These are phyloP conservation scores for Bolboschoenoplectus hybrid DNA, from an alignment of 202 grass and related monocot species.

Conservation along the genomic window DNA sequence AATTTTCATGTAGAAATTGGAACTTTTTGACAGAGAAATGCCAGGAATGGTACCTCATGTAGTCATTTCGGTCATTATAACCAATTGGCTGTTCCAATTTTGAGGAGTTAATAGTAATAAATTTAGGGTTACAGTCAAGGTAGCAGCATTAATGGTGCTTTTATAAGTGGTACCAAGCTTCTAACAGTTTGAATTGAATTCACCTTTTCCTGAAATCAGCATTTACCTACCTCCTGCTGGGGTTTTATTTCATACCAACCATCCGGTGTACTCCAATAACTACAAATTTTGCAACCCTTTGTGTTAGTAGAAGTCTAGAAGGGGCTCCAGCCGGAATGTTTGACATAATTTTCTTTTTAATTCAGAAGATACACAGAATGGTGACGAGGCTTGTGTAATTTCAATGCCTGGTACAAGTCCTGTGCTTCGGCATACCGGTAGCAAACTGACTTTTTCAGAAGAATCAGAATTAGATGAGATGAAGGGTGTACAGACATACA, in stretches of 20 bases:
- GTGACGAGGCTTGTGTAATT: conserved; percentile 42
- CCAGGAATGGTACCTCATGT: not conserved
- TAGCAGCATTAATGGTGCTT: not conserved
- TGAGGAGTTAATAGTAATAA: not conserved
- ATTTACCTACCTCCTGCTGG: not conserved
- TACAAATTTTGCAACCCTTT: conserved; percentile 11
- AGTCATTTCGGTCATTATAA: not conserved
- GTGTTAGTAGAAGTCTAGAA: not conserved
- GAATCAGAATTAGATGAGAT: conserved; percentile 41
- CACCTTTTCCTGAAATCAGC: not conserved
- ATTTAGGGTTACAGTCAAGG: not conserved
- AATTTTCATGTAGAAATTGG: not conserved
- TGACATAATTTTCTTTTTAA: conserved; percentile 21
- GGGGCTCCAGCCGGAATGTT: conserved; percentile 2
- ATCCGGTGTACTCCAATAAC: not conserved
- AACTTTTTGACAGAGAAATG: not conserved
- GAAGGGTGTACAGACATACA: conserved; percentile 44
- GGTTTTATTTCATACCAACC: not conserved
- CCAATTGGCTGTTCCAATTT: not conserved
- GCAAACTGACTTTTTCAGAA: conserved; percentile 17
- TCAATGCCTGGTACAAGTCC: conserved; percentile 37
- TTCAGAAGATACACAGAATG: conserved; percentile 38
- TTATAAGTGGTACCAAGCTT: not conserved
- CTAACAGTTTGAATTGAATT: not conserved
- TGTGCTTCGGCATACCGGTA: conserved; percentile 39